Evolutionary conservation across 1,139 yeast species (phyloP), one percentile per base, ranked within the genome.

Genomic region (Taiozyma sp.): DNA sequence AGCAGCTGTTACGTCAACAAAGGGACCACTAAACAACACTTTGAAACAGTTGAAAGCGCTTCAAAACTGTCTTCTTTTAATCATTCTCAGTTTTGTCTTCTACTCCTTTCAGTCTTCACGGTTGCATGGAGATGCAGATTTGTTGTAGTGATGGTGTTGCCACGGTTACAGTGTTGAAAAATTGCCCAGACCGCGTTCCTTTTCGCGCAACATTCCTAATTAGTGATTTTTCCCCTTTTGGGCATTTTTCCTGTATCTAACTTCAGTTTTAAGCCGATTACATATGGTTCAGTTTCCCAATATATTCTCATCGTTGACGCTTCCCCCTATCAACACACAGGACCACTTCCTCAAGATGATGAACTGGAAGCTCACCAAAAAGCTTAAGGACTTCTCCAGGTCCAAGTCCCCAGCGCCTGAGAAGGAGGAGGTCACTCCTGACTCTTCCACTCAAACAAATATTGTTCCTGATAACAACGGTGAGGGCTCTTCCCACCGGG

Each of bases 341-440:
- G 35, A 32, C 19, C 19, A 24, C 19, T 24, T 5, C 19, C 22
- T 24, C 22, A 56, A 44, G 43, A 62, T 57, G 62, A 61, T 62
- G 61, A 55, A 61, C 45, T 69, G 72, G 73, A 70, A 68, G 50
- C 61, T 70, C 42, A 66, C 73, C 13, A 68, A 68, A 61, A 69
- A 62, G 53, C 56, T 59, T 22, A 56, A 55, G 44, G 60, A 59
- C 44, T 58, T 63, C 41, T 48, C 57, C n/a, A 50, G 62, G n/a
- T 49, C 64, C 4, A 61, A 58, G 50, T 58, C 63, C 7, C 60
- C 65, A 4, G 49, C 51, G 7, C 39, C 51, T 3, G 47, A 50
- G 42, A 55, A 55, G n/a, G 47, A 48, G 3, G 40, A 42, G 32
- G 44, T 50, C 2, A 14, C 50, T 8, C 42, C 45, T 13, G 42